Evolutionary conservation across 495 filamentous ascomycete genomes (phyloP).

Genomic region (Platismatia glauca): DNA sequence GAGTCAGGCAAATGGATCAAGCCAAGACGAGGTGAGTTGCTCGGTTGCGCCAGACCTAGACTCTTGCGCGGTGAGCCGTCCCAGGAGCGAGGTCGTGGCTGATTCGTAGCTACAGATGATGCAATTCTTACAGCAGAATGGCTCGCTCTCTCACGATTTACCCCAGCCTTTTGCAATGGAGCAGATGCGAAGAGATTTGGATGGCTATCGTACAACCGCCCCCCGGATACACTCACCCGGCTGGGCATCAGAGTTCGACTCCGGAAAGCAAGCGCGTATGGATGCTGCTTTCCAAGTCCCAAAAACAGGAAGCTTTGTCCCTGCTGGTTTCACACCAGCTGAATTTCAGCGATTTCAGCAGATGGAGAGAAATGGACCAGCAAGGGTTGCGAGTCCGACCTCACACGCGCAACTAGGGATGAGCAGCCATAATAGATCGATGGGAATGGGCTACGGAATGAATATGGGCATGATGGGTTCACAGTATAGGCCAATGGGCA

Average conservation of each 20-base stretch:
- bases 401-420: conserved; percentile 38
- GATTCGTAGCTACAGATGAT: conserved; percentile 57
- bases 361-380: conserved; percentile 47
- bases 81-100: neutral
- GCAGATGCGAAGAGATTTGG: conserved; percentile 56
- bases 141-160: conserved; percentile 44
- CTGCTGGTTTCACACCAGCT: conserved; percentile 62
- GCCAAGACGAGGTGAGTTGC: conserved; percentile 50
- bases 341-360: conserved; percentile 83
- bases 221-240: conserved; percentile 48
- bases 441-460: conserved; percentile 52
- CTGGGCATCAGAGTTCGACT: conserved; percentile 65
- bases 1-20: conserved; percentile 48
- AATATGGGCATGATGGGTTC: conserved; percentile 36
- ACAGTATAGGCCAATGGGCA: conserved; percentile 33
- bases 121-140: conserved; percentile 78
- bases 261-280: conserved; percentile 64
- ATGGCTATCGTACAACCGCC: conserved; percentile 49
- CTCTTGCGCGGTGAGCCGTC: neutral
- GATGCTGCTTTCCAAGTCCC: conserved; percentile 62
- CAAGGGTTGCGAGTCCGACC: conserved; percentile 48
- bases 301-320: conserved; percentile 38
- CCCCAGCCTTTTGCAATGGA: conserved; percentile 59
- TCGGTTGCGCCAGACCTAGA: neutral
- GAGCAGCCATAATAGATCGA: conserved; percentile 51